Evolutionary conservation across 495 filamentous ascomycete genomes (phyloP).

Genomic region (Astrocystis sublimbata): DNA sequence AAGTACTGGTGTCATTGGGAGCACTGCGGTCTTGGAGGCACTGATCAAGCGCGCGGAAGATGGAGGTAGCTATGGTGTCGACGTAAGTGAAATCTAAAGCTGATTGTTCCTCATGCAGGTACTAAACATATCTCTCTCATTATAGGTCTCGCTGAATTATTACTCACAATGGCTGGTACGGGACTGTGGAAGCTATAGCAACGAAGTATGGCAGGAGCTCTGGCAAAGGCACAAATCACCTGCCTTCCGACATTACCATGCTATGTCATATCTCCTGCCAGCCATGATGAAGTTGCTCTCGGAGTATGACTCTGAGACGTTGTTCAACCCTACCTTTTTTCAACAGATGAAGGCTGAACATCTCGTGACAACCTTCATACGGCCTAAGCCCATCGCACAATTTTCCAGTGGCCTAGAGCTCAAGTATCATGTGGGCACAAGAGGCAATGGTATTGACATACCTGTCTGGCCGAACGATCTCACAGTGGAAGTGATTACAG

Average conservation of each 20-base stretch:
- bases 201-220: slow-evolving; percentile 21
- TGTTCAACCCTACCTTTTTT: slow-evolving; percentile 8
- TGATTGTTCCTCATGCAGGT: neutral
- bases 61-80: slow-evolving; percentile 54
- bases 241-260: slow-evolving; percentile 13
- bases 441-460: slow-evolving; percentile 19
- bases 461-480: slow-evolving; percentile 24
- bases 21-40: slow-evolving; percentile 52
- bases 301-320: neutral
- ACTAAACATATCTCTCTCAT: neutral
- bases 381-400: slow-evolving; percentile 11
- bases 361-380: slow-evolving; percentile 2
- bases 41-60: slow-evolving; percentile 52
- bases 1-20: slow-evolving; percentile 29
- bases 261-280: slow-evolving; percentile 6
- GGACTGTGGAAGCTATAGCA: slow-evolving; percentile 50
- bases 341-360: neutral
- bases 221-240: slow-evolving; percentile 20
- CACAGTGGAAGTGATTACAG: slow-evolving; percentile 17
- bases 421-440: slow-evolving; percentile 20
- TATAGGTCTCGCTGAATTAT: slow-evolving; percentile 50
- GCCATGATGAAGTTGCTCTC: slow-evolving; percentile 2
- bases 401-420: slow-evolving; percentile 13
- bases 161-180: slow-evolving; percentile 58
- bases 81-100: slow-evolving; percentile 22